Evolutionary conservation across 768 basidiomycete genomes (phyloP).

Genomic region (Postia placenta): DNA sequence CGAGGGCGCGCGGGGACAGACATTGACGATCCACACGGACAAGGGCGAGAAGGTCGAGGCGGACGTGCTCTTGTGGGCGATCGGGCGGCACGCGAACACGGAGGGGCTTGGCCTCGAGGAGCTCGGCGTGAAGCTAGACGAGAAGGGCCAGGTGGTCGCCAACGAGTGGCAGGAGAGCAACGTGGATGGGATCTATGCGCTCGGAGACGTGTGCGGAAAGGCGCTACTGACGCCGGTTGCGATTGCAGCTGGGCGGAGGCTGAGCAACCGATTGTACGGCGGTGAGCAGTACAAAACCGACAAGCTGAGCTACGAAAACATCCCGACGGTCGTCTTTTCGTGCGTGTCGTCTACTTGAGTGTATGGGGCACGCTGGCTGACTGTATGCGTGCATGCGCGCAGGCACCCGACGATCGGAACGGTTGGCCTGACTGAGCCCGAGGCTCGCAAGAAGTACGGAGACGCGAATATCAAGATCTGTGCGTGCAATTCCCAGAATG

Average conservation of each 20-base stretch:
- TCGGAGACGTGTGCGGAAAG: constrained; percentile 94
- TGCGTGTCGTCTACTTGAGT: constrained; percentile 35
- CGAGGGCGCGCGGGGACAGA: constrained; percentile 65
- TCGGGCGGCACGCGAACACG: constrained; percentile 83
- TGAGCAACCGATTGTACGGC: constrained; percentile 89
- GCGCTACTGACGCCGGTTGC: constrained; percentile 94
- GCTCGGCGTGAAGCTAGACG: constrained; percentile 66
- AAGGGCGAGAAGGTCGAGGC: constrained; percentile 76
- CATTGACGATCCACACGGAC: constrained; percentile 72
- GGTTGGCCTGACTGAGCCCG: constrained; percentile 89
- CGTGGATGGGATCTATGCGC: constrained; percentile 65
- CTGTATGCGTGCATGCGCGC: neutral
- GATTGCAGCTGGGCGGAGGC: constrained; percentile 87
- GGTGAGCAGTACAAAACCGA: constrained; percentile 79
- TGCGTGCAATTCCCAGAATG: constrained; percentile 34
- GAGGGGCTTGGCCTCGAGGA: constrained; percentile 71
- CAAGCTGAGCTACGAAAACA: constrained; percentile 83
- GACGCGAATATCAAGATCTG: constrained; percentile 87
- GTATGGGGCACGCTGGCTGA: neutral
- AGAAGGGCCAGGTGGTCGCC: constrained; percentile 80
- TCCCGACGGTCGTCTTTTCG: constrained; percentile 97
- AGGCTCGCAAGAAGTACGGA: constrained; percentile 86
- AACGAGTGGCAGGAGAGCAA: constrained; percentile 88
- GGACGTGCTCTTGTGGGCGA: constrained; percentile 89
- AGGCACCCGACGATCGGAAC: constrained; percentile 96